Conservation (phyloP, 768 basidiomycete genomes). For the Sistotremastrum suecicum region DNA sequence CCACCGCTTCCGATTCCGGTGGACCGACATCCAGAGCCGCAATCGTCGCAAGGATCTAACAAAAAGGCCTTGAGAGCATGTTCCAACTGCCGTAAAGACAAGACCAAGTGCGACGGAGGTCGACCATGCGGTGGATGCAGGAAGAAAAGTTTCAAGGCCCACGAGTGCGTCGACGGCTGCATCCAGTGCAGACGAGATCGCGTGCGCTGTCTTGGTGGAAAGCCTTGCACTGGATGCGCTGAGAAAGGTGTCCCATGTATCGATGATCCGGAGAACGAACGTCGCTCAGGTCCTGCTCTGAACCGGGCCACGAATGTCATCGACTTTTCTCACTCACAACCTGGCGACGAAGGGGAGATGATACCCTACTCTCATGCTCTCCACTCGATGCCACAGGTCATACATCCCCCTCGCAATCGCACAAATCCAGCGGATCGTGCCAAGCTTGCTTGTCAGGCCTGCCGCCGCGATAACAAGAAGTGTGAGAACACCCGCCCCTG, state of each 20-base stretch:
- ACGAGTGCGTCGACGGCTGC: conserved; percentile 1
- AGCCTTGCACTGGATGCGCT: not conserved
- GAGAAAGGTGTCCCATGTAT: not conserved
- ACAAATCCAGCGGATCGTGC: not conserved
- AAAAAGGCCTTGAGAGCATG: not conserved
- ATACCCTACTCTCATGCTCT: not conserved
- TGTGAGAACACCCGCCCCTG: not conserved
- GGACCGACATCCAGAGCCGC: too few species aligned
- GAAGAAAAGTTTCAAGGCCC: not conserved
- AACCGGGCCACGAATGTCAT: not conserved
- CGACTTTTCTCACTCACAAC: not conserved
- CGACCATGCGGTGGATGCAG: conserved; percentile 1
- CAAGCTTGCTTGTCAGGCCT: not conserved
- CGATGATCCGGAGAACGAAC: not conserved
- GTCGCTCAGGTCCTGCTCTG: not conserved
- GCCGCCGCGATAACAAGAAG: not conserved
- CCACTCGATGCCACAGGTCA: not conserved
- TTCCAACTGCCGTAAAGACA: conserved; percentile 1
- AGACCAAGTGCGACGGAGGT: conserved; percentile 1
- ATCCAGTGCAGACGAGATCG: not conserved
- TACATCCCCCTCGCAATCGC: not conserved
- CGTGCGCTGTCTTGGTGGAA: not conserved
- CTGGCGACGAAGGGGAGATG: not conserved
- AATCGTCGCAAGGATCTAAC: not conserved
- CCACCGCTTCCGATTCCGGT: too few species aligned